These are phyloP conservation scores for Goniomonas avonlea DNA, from an alignment of 78 protist genomes.

Conservation along the genomic window DNA sequence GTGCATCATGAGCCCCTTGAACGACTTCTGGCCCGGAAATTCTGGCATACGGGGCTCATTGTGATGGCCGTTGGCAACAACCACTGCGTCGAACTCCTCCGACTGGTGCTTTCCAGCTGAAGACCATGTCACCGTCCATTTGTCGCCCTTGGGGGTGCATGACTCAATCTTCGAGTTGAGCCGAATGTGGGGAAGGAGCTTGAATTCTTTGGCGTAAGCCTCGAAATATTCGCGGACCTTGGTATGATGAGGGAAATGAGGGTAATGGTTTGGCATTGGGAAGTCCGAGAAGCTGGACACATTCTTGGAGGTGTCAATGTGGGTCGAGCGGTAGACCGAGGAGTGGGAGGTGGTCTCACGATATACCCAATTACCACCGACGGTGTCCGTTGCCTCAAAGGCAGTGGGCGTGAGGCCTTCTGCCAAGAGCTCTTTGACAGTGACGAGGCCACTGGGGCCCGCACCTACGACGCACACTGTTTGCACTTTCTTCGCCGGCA, in stretches of 20 bases:
- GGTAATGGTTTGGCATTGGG: neutral
- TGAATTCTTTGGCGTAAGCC: neutral
- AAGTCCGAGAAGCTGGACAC: neutral
- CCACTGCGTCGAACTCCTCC: neutral
- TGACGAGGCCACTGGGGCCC: neutral
- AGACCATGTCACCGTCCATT: too few species aligned
- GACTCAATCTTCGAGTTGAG: neutral
- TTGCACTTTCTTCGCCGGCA: too few species aligned
- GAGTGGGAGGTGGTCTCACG: neutral
- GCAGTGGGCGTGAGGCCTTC: neutral
- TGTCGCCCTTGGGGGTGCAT: neutral
- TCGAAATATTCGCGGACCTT: neutral
- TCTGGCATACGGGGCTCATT: neutral
- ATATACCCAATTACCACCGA: neutral
- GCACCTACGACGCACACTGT: neutral
- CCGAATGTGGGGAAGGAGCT: neutral
- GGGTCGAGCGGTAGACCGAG: neutral
- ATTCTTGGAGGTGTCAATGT: neutral
- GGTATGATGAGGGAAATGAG: neutral
- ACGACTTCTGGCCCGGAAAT: neutral
- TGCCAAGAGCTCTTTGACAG: neutral
- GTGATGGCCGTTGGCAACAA: constrained; percentile 1
- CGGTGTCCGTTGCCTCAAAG: neutral
- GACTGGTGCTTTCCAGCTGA: too few species aligned
- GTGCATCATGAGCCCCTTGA: neutral